These are phyloP conservation scores for Phylloporus scabripes DNA, from an alignment of 768 basidiomycete genomes.

Conservation along the genomic window DNA sequence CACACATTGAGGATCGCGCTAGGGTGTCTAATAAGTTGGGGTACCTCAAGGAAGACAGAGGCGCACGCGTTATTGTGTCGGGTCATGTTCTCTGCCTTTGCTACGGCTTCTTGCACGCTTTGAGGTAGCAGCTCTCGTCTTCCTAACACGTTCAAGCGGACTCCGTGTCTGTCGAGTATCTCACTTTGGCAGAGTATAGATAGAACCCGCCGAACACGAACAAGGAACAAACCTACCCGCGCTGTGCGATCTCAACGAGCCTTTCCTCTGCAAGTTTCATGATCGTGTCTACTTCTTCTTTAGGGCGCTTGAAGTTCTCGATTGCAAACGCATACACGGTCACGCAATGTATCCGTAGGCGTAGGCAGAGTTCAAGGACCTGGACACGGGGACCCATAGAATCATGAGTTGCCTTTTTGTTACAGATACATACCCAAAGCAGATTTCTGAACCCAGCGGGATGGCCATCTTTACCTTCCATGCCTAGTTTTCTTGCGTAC, in stretches of 20 bases:
- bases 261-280: constrained; percentile 81
- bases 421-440: constrained; percentile 54
- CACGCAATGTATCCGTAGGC: constrained; percentile 75
- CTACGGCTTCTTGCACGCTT: constrained; percentile 62
- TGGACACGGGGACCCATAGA: constrained; percentile 27
- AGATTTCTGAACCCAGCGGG: constrained; percentile 77
- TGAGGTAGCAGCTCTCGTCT: constrained; percentile 67
- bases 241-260: constrained; percentile 68
- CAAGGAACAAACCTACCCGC: constrained; percentile 56
- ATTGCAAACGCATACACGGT: constrained; percentile 98
- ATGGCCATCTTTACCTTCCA: constrained; percentile 74
- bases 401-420: not conserved
- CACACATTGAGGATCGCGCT: constrained; percentile 90
- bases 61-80: constrained; percentile 60
- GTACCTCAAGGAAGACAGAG: not conserved
- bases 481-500: constrained; percentile 68
- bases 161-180: constrained; percentile 74
- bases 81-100: constrained; percentile 73
- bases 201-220: not conserved
- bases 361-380: constrained; percentile 82
- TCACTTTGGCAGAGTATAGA: constrained; percentile 44
- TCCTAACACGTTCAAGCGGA: constrained; percentile 82
- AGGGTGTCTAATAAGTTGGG: not conserved
- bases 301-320: constrained; percentile 89
- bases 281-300: constrained; percentile 80